These are phyloP conservation scores for Aspergillus sp. DNA, from an alignment of 2,329 filamentous ascomycete genomes.

Conservation along the genomic window DNA sequence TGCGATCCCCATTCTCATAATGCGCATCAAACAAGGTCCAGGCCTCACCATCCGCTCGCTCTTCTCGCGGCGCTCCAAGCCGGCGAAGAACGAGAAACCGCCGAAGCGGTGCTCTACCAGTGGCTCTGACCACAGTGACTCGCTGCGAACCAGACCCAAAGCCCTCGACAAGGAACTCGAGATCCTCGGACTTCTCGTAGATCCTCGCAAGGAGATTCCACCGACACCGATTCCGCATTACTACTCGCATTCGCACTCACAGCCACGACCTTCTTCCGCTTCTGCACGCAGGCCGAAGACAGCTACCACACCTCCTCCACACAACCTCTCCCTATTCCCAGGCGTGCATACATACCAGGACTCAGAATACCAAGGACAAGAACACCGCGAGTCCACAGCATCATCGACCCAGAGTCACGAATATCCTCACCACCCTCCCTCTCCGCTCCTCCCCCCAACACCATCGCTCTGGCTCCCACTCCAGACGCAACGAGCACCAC, in stretches of 20 bases:
- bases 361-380: not conserved
- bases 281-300: not conserved
- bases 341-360: not conserved
- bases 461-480: not conserved
- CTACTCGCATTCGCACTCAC: not conserved
- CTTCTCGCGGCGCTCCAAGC: conserved; percentile 8
- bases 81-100: not conserved
- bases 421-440: not conserved
- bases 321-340: not conserved
- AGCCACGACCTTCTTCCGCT: not conserved
- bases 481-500: not conserved
- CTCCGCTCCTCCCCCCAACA: conserved; percentile 5
- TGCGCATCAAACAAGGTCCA: conserved; percentile 1
- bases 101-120: not conserved
- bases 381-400: not conserved
- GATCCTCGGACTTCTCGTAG: not conserved
- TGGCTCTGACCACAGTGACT: not conserved
- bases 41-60: conserved; percentile 3
- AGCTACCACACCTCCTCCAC: not conserved
- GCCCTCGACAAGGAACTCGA: conserved; percentile 5
- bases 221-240: not conserved
- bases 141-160: not conserved
- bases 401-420: not conserved
- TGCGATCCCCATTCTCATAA: not conserved
- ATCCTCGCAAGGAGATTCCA: not conserved